Evolutionary conservation across 202 grass and related monocot genomes (phyloP).

Genomic region (Schoenoplectus triqueter): DNA sequence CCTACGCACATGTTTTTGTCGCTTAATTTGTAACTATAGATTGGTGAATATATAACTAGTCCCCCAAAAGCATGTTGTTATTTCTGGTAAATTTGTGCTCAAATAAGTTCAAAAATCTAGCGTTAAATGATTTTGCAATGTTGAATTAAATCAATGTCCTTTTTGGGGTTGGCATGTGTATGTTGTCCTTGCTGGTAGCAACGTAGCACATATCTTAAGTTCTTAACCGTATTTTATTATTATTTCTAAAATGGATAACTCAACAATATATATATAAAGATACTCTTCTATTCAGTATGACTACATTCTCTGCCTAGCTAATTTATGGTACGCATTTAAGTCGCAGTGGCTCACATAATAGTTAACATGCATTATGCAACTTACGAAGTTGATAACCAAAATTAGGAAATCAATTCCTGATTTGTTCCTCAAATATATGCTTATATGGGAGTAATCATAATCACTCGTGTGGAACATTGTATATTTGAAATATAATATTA

Average conservation of each 20-base stretch:
- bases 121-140: slow-evolving; percentile 14
- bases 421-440: neutral
- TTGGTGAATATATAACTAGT: neutral
- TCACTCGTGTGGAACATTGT: no score
- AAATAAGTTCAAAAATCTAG: neutral
- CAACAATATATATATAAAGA: neutral
- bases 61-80: neutral
- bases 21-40: neutral
- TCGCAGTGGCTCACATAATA: neutral
- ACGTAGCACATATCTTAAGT: slow-evolving; percentile 3
- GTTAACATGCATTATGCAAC: slow-evolving; percentile 9
- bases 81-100: neutral
- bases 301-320: slow-evolving; percentile 10
- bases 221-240: slow-evolving; percentile 4
- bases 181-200: slow-evolving; percentile 14
- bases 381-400: neutral
- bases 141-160: neutral
- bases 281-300: neutral
- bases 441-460: no score
- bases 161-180: neutral
- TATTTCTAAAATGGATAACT: neutral
- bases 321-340: neutral
- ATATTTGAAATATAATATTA: no score
- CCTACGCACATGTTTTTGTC: neutral
- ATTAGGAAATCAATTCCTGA: neutral